A percentile compares a stretch with the other conserved stretches of the same genome.
These are phyloP conservation scores for Neobulgaria alba DNA, from an alignment of 2,329 filamentous ascomycete species.

Conservation along the genomic window DNA sequence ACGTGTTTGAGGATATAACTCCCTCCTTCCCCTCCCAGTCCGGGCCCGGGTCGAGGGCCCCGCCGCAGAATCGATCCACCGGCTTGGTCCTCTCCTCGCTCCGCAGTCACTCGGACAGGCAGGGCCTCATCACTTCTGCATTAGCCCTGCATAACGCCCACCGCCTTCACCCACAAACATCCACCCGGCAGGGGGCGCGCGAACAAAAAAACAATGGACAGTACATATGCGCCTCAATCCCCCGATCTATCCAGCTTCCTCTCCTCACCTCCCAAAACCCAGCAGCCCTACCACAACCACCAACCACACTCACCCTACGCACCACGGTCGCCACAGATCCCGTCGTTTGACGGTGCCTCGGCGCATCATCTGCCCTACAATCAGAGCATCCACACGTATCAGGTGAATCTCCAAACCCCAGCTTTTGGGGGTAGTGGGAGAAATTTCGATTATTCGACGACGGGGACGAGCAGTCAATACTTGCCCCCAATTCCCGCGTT, in stretches of 20 bases:
- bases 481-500: slow-evolving; percentile 25
- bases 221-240: slow-evolving; percentile 29
- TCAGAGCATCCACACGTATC: slow-evolving; percentile 8
- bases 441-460: no score
- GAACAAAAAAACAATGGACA: slow-evolving; percentile 18
- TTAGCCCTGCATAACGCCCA: slow-evolving; percentile 23
- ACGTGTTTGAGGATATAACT: background rate
- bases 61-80: no score
- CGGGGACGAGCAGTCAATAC: slow-evolving; percentile 17
- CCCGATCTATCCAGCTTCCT: slow-evolving; percentile 28
- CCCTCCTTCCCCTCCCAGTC: background rate
- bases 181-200: slow-evolving; percentile 3
- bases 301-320: slow-evolving; percentile 15
- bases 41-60: background rate
- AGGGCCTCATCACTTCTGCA: slow-evolving; percentile 13
- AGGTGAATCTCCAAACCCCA: slow-evolving; percentile 5
- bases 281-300: slow-evolving; percentile 15
- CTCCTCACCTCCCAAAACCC: slow-evolving; percentile 17
- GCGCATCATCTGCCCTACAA: slow-evolving; percentile 5
- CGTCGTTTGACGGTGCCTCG: slow-evolving; percentile 11
- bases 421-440: slow-evolving; percentile 4
- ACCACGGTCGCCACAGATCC: slow-evolving; percentile 23
- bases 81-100: no score
- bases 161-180: slow-evolving; percentile 14
- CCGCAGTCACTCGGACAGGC: no score